Base-by-base conservation (phyloP, 2,329 filamentous ascomycete species). In the Fusarium haematococcum region DNA sequence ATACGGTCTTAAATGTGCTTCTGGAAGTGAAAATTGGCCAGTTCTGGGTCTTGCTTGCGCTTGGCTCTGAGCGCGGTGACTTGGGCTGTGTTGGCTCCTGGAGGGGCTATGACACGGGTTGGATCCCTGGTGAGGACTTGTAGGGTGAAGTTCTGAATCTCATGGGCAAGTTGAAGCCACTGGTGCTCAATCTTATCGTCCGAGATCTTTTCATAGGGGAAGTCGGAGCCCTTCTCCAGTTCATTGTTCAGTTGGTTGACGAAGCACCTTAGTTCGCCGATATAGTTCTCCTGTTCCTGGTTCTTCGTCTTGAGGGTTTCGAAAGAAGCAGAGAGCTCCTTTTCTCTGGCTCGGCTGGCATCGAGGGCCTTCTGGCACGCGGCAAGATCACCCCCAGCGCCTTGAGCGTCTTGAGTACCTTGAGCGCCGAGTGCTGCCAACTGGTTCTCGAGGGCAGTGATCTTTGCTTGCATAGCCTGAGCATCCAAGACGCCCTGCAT, bases 1-100 rank as follows among this genome's bases (percentile, higher is more conserved):
- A 74, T 69, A 4, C 27, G 41, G 10, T 32, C 4, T 71, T 71
- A 74, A 27, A 74, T 75, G n/a, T 67, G 50, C 2, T 48, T 27
- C 6, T 74, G 65, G 1, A 73, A 69, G 23, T 62, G 14, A 13
- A 25, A 67, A 5, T 14, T 7, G 1, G n/a, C 41, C 11, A 63
- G 14, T 3, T 9, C 9, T 1, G 32, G 61, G 5, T 18, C 4
- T 20, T 66, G 72, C 37, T 64, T 73, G 14, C 32, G 71, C 2
- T 37, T 18, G 20, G n/a, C 35, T 27, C 60, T 74, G 48, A 74
- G 65, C 2, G 13, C 32, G 1, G 59, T 48, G 7, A 74, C 68
- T 9, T 41, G 33, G 1, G 10, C 13, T 3, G 33, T 7, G 7
- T 56, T 39, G 14, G 68, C 33, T 5, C n/a, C 62, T 1, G 6